phyloP scores from a whole-genome alignment of 2,329 filamentous ascomycete genomes.

The Penicillium thymicola region DNA sequence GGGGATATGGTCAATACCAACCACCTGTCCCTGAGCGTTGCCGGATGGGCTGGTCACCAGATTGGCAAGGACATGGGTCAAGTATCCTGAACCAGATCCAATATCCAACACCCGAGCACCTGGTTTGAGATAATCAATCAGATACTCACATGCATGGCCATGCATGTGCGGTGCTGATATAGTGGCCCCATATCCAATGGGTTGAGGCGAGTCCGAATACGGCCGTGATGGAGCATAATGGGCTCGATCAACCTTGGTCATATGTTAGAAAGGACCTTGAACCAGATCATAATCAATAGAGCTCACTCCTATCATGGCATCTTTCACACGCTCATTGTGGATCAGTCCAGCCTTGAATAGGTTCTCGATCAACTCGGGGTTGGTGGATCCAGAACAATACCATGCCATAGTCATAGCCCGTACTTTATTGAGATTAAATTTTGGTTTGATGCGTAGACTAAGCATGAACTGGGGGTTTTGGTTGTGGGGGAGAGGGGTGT shows the following conservation, averaged over 20 bases:
- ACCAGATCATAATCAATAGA: too few relatives aligned
- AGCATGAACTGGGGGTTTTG: not conserved
- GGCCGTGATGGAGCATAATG: slow-evolving; percentile 71
- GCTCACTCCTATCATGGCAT: slow-evolving; percentile 72
- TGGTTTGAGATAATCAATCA: slow-evolving; percentile 57
- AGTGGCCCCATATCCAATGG: slow-evolving; percentile 65
- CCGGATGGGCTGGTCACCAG: slow-evolving; percentile 50
- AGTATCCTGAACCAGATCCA: slow-evolving; percentile 73
- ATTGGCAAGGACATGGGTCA: slow-evolving; percentile 84
- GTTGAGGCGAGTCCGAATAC: slow-evolving; percentile 70
- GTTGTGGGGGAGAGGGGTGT: too few relatives aligned
- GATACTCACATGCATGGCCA: slow-evolving; percentile 60
- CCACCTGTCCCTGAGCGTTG: slow-evolving; percentile 49
- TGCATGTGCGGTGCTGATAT: slow-evolving; percentile 75
- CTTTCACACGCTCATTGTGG: slow-evolving; percentile 65
- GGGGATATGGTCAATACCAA: slow-evolving; percentile 72
- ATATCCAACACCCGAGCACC: slow-evolving; percentile 65
- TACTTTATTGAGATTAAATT: not conserved
- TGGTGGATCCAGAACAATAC: slow-evolving; percentile 73
- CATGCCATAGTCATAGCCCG: slow-evolving; percentile 69
- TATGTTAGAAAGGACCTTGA: slow-evolving; percentile 11
- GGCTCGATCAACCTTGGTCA: slow-evolving; percentile 72
- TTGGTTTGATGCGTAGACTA: not conserved
- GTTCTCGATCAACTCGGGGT: slow-evolving; percentile 74
- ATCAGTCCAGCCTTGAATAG: slow-evolving; percentile 71